Evolutionary conservation across 768 basidiomycete species (phyloP).

Genomic region (Lyophyllum semitale): DNA sequence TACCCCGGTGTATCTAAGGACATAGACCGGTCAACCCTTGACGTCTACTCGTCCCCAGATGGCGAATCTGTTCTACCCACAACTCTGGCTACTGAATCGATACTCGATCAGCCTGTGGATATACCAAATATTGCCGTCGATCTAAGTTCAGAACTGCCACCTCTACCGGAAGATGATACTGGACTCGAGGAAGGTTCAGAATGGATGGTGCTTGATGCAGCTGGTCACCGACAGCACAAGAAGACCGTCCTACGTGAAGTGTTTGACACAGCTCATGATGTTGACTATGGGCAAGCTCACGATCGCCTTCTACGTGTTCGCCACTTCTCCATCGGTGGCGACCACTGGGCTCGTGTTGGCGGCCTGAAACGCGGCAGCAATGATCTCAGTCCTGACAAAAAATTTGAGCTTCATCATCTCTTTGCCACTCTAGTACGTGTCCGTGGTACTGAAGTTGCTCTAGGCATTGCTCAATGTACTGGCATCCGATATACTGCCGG

Average conservation of each 20-base stretch:
- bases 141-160: no score
- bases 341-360: conserved; percentile 13
- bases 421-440: conserved; percentile 9
- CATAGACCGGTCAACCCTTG: no score
- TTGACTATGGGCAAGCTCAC: conserved; percentile 14
- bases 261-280: conserved; percentile 11
- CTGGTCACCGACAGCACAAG: conserved; percentile 12
- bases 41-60: no score
- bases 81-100: no score
- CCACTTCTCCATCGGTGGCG: conserved; percentile 15
- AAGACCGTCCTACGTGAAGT: conserved; percentile 13
- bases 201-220: no score
- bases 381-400: not conserved
- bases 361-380: not conserved
- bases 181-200: no score
- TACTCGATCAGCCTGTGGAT: no score
- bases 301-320: conserved; percentile 22
- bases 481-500: not conserved
- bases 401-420: not conserved
- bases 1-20: no score
- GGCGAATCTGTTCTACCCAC: no score
- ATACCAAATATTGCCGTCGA: no score
- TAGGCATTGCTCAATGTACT: conserved; percentile 9
- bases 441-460: no score
- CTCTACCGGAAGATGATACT: no score